Evolutionary conservation across 139 green algal species (phyloP), one percentile per base, ranked within the genome.

Genomic region (Coccomyxa sp.): DNA sequence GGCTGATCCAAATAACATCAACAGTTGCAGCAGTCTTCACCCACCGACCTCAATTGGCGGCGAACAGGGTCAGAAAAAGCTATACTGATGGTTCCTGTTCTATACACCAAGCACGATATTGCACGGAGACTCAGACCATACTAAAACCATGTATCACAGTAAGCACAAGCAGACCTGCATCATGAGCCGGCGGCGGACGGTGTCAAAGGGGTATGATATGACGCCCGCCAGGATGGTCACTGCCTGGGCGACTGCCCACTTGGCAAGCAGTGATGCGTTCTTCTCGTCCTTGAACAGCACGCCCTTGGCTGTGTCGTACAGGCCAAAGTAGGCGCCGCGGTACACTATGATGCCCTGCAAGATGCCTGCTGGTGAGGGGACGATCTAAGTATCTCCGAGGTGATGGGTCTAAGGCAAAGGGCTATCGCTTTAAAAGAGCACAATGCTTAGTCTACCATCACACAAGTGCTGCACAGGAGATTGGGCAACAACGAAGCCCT

Each of bases 291-390:
- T 82, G 81, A 97, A 91, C 39, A 94, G 68, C 79, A 95, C 91
- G 31, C 93, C 92, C 89, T 99, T 99, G 77, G 94, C 86, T 40
- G 94, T 97, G 86, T 99, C 97, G 90, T 98, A 99, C 82, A 98
- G 90, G 75, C 97, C 97, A 82, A 99, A 99, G 93, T 99, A 99
- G 31, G 96, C 89, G 73, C 95, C 97, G 72, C 97, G 92, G 94
- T 99, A 99, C 80, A 99, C 95, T 44, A 99, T 93, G 81, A 99
- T 99, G 78, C 97, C 97, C 81, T 98, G 92, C 40, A n/a, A n/a
- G n/a, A n/a, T n/a, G n/a, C n/a, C n/a, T n/a, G n/a, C n/a, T n/a
- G n/a, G n/a, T n/a, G n/a, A n/a, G n/a, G n/a, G n/a, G n/a, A n/a
- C n/a, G n/a, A n/a, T n/a, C n/a, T n/a, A n/a, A n/a, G n/a, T n/a